Evolutionary conservation across 345 rosid genomes (phyloP).

Genomic region (Citrus australasica): DNA sequence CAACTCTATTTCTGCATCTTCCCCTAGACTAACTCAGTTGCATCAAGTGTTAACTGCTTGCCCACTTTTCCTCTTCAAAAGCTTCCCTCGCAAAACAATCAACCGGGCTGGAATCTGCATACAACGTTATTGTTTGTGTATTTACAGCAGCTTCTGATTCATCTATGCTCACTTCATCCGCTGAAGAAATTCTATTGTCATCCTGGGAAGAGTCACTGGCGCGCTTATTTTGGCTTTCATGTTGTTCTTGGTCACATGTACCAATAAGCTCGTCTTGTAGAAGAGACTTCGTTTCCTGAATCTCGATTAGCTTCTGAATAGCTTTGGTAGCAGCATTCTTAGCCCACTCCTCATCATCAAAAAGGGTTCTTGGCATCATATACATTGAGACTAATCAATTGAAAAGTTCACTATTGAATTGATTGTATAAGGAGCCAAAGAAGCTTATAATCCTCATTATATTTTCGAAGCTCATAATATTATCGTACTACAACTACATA

Average conservation of each 20-base stretch:
- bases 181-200: constrained; percentile 11
- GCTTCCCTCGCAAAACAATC: not conserved
- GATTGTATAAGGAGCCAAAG: not conserved
- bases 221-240: constrained; percentile 14
- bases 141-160: constrained; percentile 9
- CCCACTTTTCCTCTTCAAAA: not conserved
- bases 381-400: not conserved
- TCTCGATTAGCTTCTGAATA: constrained; percentile 32
- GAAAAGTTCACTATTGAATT: not conserved
- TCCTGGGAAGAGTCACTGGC: constrained; percentile 18
- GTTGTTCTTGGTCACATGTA: constrained; percentile 11
- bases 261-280: constrained; percentile 5
- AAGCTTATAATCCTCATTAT: not conserved
- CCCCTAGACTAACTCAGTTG: not conserved
- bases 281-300: constrained; percentile 13
- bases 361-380: not conserved
- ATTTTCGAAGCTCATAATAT: not conserved
- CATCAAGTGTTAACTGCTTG: not conserved
- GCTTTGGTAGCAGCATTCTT: constrained; percentile 35
- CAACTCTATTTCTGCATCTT: constrained; percentile 1
- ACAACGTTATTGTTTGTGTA: not conserved
- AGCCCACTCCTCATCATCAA: constrained; percentile 31
- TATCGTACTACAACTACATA: not conserved
- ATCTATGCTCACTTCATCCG: not conserved
- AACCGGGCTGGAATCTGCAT: constrained; percentile 4